phyloP scores from a whole-genome alignment of 169 alveolate species.

The Ichthyophthirius multifiliis region DNA sequence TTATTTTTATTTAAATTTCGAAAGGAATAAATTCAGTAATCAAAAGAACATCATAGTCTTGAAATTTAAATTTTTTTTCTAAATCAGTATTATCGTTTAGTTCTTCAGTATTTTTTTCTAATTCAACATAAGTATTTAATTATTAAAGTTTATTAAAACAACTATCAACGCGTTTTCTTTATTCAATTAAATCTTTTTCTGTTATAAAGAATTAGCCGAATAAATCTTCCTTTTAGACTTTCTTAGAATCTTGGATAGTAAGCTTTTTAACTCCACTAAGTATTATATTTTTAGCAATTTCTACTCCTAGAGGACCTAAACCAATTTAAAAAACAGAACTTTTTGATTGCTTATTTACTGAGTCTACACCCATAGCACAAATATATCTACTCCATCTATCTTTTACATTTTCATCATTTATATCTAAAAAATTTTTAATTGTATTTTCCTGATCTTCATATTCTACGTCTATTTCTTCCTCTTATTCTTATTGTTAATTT shows the following conservation, averaged over 20 bases:
- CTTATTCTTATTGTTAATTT: conserved; percentile 36
- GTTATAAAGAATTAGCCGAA: conserved; percentile 70
- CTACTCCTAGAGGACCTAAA: conserved; percentile 78
- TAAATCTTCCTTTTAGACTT: conserved; percentile 45
- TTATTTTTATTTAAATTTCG: conserved; percentile 26
- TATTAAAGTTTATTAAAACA: conserved; percentile 55
- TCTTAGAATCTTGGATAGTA: conserved; percentile 58
- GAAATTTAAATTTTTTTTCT: background rate
- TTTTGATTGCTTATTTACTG: conserved; percentile 80
- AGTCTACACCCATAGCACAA: conserved; percentile 88
- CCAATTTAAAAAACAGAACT: conserved; percentile 63
- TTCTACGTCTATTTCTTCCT: conserved; percentile 48
- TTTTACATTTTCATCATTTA: conserved; percentile 76
- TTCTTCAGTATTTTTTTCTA: background rate
- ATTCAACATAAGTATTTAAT: conserved; percentile 79
- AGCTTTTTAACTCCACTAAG: conserved; percentile 80
- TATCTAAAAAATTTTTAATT: conserved; percentile 31
- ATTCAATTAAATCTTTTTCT: conserved; percentile 66
- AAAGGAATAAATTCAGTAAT: conserved; percentile 44
- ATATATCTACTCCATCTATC: conserved; percentile 88
- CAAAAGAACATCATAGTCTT: conserved; percentile 56
- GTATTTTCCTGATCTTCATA: background rate
- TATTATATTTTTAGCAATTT: conserved; percentile 82
- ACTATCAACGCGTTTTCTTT: conserved; percentile 66
- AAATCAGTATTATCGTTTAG: conserved; percentile 19